Conservation (phyloP, 768 basidiomycete species). For the Tylopilus sp. region DNA sequence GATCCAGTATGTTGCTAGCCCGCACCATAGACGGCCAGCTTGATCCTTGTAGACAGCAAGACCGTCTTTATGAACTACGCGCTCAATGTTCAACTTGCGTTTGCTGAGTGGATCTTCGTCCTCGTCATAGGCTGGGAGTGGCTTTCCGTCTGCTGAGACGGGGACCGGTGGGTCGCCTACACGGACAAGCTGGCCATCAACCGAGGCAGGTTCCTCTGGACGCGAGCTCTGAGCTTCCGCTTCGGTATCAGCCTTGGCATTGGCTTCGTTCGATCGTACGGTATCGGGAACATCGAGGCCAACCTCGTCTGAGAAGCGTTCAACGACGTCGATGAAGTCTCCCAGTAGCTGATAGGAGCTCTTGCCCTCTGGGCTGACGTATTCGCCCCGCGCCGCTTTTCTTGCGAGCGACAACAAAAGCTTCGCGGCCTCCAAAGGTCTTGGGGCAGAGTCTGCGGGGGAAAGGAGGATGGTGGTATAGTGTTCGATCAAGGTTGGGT, state of each 20-base stretch:
- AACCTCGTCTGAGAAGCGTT: slow-evolving; percentile 87
- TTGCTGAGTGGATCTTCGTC: slow-evolving; percentile 78
- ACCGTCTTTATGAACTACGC: slow-evolving; percentile 82
- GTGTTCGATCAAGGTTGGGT: slow-evolving; percentile 77
- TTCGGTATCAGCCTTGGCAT: slow-evolving; percentile 48
- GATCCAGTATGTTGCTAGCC: slow-evolving; percentile 97
- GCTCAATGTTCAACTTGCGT: slow-evolving; percentile 79
- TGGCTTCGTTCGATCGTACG: slow-evolving; percentile 48
- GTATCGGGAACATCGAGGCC: slow-evolving; percentile 84
- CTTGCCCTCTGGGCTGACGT: slow-evolving; percentile 86
- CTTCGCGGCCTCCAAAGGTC: slow-evolving; percentile 93
- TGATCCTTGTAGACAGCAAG: slow-evolving; percentile 92
- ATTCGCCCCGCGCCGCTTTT: slow-evolving; percentile 79
- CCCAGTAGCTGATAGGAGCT: slow-evolving; percentile 92
- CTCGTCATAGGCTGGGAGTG: slow-evolving; percentile 58
- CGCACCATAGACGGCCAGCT: slow-evolving; percentile 94
- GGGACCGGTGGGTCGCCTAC: slow-evolving; percentile 64
- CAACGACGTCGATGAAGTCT: slow-evolving; percentile 90
- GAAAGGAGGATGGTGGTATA: slow-evolving; percentile 68
- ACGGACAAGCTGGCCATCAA: slow-evolving; percentile 63
- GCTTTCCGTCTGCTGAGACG: slow-evolving; percentile 48
- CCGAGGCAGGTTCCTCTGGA: slow-evolving; percentile 40
- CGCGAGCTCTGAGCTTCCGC: slow-evolving; percentile 33
- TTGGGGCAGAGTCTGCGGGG: slow-evolving; percentile 54
- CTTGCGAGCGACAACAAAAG: slow-evolving; percentile 80